Conservation (phyloP, 2,329 filamentous ascomycete genomes). For the Colletotrichum abscissum region DNA sequence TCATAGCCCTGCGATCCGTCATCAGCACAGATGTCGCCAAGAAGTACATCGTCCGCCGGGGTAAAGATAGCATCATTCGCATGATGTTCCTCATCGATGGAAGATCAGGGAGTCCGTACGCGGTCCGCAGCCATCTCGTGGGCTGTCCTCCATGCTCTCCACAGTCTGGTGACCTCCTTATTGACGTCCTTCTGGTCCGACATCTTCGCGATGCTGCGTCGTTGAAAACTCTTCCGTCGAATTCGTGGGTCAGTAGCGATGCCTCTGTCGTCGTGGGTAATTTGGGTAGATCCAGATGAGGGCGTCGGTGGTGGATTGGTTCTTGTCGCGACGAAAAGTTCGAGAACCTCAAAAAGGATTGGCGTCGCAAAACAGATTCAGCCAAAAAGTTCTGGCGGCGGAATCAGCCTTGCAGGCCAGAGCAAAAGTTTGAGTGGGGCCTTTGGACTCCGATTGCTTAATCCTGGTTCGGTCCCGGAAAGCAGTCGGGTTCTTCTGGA, state of each 20-base stretch:
- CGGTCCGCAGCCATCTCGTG: slow-evolving; percentile 95
- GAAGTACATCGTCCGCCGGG: not conserved
- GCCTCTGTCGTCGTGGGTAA: not conserved
- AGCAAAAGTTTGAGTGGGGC: slow-evolving; percentile 30
- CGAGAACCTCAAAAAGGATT: slow-evolving; percentile 16
- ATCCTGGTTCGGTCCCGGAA: not conserved
- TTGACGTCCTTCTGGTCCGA: slow-evolving; percentile 60
- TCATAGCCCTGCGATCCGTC: slow-evolving; percentile 81
- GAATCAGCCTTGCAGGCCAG: slow-evolving; percentile 31
- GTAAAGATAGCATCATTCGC: too few relatives aligned
- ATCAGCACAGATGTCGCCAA: slow-evolving; percentile 32
- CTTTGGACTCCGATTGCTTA: not conserved
- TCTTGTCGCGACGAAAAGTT: slow-evolving; percentile 7
- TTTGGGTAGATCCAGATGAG: not conserved
- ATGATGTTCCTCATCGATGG: too few relatives aligned
- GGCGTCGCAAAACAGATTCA: slow-evolving; percentile 25
- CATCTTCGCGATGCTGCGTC: slow-evolving; percentile 43
- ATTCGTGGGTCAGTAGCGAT: not conserved
- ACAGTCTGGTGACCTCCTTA: slow-evolving; percentile 75
- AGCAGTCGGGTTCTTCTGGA: slow-evolving; percentile 15
- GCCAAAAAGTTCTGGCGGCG: slow-evolving; percentile 34
- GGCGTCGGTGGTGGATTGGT: slow-evolving; percentile 4
- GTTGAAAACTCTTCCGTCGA: not conserved
- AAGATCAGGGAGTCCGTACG: slow-evolving; percentile 63
- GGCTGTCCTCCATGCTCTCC: slow-evolving; percentile 93